phyloP scores from a whole-genome alignment of 495 filamentous ascomycete genomes.

The Cudoniella acicularis region DNA sequence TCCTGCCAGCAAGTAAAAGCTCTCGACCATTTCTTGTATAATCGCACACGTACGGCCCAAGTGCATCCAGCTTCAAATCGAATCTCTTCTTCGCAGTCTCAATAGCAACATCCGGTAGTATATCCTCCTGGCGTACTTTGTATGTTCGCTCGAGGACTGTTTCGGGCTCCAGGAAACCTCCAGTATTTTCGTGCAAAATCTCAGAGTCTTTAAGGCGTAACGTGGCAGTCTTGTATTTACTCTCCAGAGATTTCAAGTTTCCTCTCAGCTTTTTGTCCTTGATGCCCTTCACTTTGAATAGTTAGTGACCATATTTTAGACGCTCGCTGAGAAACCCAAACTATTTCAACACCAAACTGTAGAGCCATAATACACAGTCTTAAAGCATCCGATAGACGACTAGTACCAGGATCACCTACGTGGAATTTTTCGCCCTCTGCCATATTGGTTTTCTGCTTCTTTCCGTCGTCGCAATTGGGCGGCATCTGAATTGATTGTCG shows the following conservation, averaged over 20 bases:
- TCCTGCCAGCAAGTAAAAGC: constrained; percentile 79
- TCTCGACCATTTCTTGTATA: constrained; percentile 87
- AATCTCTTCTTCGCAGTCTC: constrained; percentile 86
- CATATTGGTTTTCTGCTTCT: constrained; percentile 76
- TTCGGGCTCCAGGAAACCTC: constrained; percentile 86
- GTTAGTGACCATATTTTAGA: background rate
- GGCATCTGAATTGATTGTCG: constrained; percentile 37
- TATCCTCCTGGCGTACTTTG: constrained; percentile 86
- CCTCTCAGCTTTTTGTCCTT: constrained; percentile 87
- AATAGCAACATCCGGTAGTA: constrained; percentile 65
- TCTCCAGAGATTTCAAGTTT: constrained; percentile 73
- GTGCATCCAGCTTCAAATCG: constrained; percentile 74
- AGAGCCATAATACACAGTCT: no score
- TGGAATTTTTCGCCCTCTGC: constrained; percentile 69
- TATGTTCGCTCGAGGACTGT: constrained; percentile 85
- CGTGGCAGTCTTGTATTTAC: constrained; percentile 74
- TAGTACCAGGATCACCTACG: constrained; percentile 2
- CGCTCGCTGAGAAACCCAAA: no score
- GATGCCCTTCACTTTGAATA: constrained; percentile 35
- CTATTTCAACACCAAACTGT: no score
- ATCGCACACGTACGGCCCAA: constrained; percentile 83
- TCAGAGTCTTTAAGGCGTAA: constrained; percentile 89
- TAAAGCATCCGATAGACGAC: no score
- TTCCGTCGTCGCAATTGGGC: constrained; percentile 40
- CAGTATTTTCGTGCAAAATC: constrained; percentile 84